Base-by-base conservation (phyloP, 163 green algal genomes). In the Scenedesmus sp. region DNA sequence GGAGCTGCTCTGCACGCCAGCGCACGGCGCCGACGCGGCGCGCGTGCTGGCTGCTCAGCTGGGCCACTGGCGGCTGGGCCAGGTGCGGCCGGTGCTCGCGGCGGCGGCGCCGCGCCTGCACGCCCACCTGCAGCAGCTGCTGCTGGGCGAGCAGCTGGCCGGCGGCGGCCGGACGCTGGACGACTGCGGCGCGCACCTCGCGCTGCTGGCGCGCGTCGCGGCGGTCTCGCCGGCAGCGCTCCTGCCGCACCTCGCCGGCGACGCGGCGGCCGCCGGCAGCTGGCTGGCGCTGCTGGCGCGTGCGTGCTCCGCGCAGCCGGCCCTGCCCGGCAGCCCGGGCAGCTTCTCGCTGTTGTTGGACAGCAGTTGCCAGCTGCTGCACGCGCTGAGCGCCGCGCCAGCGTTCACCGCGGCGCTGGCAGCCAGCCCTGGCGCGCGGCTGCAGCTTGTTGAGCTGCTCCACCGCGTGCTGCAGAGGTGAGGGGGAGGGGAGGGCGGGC, bases 21-120 rank as follows among this genome's bases (percentile, higher is more conserved):
- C 18, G 3, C 39, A 47, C 39, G 39, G 7, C 7, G 7, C 7
- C 39, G 7, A 24, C 22, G 69, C 69, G 33, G 69, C 69, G 14
- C 36, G 42, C 53, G 18, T 77, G 53, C 69, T 77, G n/a, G 45
- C 50, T 18, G 69, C 56, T 14, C 69, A 67, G 69, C 36, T 77
- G 13, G 29, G 36, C 2, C 53, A 66, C 69, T 67, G 53, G 53
- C 69, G 47, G 4, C 45, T 67, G 24, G 66, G 53, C 28, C 69
- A 67, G 39, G 17, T 77, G 17, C 15, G 28, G 26, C 69, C 53
- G 14, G 26, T 60, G n/a, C 66, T 53, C 53, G 2, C 36, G 2
- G 36, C 29, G 34, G 54, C 67, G 3, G 64, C 67, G 39, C 34
- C 29, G 53, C 67, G 47, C 10, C 33, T 65, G 22, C 29, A 65